Evolutionary conservation across 768 basidiomycete genomes (phyloP), one percentile per base, ranked within the genome.

Genomic region (Leucocoprinus leucothites): DNA sequence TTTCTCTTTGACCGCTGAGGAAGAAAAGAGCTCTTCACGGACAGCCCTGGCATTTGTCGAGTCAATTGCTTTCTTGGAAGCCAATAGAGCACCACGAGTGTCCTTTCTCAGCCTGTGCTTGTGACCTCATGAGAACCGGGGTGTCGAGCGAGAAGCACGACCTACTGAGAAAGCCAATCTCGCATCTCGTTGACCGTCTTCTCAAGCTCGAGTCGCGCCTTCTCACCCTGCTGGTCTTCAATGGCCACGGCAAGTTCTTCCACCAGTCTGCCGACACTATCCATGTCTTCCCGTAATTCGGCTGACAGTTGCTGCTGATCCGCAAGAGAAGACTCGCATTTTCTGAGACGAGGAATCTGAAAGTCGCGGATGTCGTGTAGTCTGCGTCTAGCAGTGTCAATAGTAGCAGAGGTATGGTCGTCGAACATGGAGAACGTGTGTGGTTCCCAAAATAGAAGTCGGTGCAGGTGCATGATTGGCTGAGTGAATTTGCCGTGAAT

Each of bases 221-320:
- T 80, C 64, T 78, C 79, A 49, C 79, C 82, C 48, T 74, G 76
- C 64, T 89, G 84, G 65, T 95, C 91, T 49, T 85, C 91, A 25
- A 89, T 80, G 36, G 84, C 71, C 21, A 88, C 67, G 45, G 86
- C 87, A 57, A 95, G 67, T 40, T 77, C 86, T 74, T 95, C 89
- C n/a, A 95, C 72, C 52, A 86, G 82, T 36, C 76, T 74, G 6
- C 76, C 73, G 19, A 89, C 76, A 0, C 71, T 63, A 35, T 86
- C 85, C 16, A 93, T 69, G 63, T 94, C 93, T 51, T 87, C 87
- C 26, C 91, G 75, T 56, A 94, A 68, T 64, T 93, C 91, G 3
- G 82, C 82, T 0, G 85, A 84, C 51, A 87, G 75, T 46, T 82
- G 79, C 64, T 93, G 87, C 61, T 96, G 94, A 2, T 82, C 64